Conservation (phyloP, 2,329 filamentous ascomycete species). For the Microascus cirrosus region DNA sequence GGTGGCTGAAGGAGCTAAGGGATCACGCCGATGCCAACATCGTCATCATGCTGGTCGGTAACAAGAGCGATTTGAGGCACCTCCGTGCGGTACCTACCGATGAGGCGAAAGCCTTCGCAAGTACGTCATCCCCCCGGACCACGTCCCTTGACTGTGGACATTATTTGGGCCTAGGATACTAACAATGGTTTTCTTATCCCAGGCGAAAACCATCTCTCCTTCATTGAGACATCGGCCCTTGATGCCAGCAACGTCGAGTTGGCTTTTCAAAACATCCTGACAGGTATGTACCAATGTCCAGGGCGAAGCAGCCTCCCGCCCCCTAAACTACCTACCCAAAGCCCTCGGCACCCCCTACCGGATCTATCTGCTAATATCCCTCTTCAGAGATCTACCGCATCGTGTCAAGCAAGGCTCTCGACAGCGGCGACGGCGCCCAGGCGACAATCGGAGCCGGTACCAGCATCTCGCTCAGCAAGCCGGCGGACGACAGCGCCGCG, state of each 20-base stretch:
- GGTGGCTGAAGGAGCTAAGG: conserved; percentile 97
- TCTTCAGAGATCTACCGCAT: conserved; percentile 93
- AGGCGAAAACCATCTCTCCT: conserved; percentile 97
- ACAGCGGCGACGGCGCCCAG: conserved; percentile 73
- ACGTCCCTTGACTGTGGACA: background rate
- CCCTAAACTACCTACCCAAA: background rate
- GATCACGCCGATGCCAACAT: conserved; percentile 98
- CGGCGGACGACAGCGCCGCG: conserved; percentile 61
- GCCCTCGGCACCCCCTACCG: background rate
- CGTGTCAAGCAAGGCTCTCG: conserved; percentile 93
- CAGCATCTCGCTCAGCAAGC: conserved; percentile 80
- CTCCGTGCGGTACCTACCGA: conserved; percentile 93
- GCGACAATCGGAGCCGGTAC: conserved; percentile 70
- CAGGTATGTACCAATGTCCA: conserved; percentile 52
- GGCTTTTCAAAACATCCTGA: conserved; percentile 98
- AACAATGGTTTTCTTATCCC: conserved; percentile 6
- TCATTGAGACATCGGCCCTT: conserved; percentile 97
- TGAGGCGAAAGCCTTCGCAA: conserved; percentile 95
- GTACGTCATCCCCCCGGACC: conserved; percentile 36
- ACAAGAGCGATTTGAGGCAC: conserved; percentile 99
- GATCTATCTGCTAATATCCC: conserved; percentile 6
- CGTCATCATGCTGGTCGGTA: conserved; percentile 98
- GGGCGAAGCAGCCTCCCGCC: background rate
- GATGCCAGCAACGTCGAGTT: conserved; percentile 99
- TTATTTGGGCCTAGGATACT: background rate